These are phyloP conservation scores for Xeromyces bisporus DNA, from an alignment of 495 filamentous ascomycete species.

Conservation along the genomic window DNA sequence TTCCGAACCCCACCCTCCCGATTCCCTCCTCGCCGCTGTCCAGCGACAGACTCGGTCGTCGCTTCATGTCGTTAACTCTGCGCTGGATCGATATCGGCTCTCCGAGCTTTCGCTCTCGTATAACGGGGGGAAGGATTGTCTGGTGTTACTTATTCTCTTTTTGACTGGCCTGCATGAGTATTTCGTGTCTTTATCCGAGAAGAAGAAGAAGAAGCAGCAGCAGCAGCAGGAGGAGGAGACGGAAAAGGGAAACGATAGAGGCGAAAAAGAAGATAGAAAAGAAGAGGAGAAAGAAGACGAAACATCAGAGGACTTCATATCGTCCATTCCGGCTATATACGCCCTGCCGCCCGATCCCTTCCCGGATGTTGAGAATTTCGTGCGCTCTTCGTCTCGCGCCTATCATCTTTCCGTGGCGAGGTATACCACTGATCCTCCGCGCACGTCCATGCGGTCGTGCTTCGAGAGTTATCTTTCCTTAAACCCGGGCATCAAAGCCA, in stretches of 20 bases:
- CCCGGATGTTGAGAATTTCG: slow-evolving; percentile 69
- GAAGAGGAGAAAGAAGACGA: no score
- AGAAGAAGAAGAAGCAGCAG: neutral
- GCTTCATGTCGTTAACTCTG: slow-evolving; percentile 53
- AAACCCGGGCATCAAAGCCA: slow-evolving; percentile 47
- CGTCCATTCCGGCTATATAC: slow-evolving; percentile 63
- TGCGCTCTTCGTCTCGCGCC: slow-evolving; percentile 36
- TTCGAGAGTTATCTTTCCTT: slow-evolving; percentile 59
- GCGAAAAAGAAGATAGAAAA: neutral
- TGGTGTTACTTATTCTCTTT: slow-evolving; percentile 80
- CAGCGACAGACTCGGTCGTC: slow-evolving; percentile 58
- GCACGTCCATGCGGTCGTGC: slow-evolving; percentile 38
- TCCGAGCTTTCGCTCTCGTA: slow-evolving; percentile 79
- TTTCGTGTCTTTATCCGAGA: slow-evolving; percentile 4
- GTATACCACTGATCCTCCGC: slow-evolving; percentile 44
- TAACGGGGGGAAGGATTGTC: slow-evolving; percentile 96
- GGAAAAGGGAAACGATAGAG: neutral
- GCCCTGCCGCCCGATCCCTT: slow-evolving; percentile 72
- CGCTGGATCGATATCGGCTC: slow-evolving; percentile 54
- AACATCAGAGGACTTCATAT: neutral
- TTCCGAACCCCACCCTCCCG: slow-evolving; percentile 33
- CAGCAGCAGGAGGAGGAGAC: neutral
- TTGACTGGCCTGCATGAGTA: slow-evolving; percentile 44
- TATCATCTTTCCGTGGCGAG: slow-evolving; percentile 67
- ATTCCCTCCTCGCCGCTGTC: slow-evolving; percentile 40